A percentile compares a stretch with the other conserved stretches of the same genome.
Conservation (phyloP, 768 basidiomycete genomes). For the Trametes meyenii region DNA sequence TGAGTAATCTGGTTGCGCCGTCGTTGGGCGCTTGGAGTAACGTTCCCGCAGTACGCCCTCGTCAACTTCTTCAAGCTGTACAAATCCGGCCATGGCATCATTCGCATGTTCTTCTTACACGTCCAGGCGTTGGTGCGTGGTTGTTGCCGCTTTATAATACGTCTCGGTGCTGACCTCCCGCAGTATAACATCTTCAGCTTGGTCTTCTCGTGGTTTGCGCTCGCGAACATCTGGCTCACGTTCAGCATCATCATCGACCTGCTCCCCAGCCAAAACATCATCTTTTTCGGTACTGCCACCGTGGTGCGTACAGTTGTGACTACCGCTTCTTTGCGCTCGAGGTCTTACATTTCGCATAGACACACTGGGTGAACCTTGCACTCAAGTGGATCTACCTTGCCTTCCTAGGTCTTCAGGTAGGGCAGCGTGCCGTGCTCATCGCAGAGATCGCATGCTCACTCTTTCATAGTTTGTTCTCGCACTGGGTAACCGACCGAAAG, state of each 20-base stretch:
- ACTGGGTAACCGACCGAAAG: constrained; percentile 85
- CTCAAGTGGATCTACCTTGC: constrained; percentile 88
- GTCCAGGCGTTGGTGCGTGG: constrained; percentile 81
- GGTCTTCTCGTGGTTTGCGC: constrained; percentile 90
- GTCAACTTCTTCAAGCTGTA: constrained; percentile 93
- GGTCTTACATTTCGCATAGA: constrained; percentile 46
- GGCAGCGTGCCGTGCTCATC: constrained; percentile 15
- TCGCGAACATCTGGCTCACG: constrained; percentile 94
- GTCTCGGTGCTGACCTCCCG: neutral
- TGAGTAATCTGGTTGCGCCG: constrained; percentile 41
- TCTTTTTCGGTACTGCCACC: constrained; percentile 70
- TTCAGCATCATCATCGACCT: constrained; percentile 95
- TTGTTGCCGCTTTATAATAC: too few species aligned
- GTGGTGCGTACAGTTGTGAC: constrained; percentile 52
- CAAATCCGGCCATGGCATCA: constrained; percentile 79
- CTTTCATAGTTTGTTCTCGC: constrained; percentile 62
- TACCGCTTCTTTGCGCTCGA: neutral
- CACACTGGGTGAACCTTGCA: constrained; percentile 83
- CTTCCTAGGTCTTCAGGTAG: constrained; percentile 77
- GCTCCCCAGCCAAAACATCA: constrained; percentile 54
- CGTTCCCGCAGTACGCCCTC: constrained; percentile 69
- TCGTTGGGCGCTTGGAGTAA: neutral
- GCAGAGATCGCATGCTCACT: neutral
- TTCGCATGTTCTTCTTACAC: constrained; percentile 97
- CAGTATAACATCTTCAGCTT: constrained; percentile 87